Evolutionary conservation across 1,284 basidiomycete genomes (phyloP), one percentile per base, ranked within the genome.

Genomic region (Ganoderma sinense): DNA sequence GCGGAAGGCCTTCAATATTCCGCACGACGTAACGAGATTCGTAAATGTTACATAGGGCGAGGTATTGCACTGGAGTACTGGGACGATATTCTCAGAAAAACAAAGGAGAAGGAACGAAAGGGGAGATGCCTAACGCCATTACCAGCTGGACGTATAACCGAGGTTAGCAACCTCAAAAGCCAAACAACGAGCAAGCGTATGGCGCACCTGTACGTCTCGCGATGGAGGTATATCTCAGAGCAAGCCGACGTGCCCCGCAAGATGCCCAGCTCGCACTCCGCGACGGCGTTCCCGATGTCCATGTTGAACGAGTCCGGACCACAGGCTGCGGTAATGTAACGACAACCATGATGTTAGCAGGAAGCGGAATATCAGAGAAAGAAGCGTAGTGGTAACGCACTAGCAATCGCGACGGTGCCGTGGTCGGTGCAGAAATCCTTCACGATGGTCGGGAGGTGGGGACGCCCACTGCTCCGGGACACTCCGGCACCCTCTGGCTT

Each of bases 221-320:
- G 41, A 31, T 68, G 69, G n/a, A 68, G 14, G n/a, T 65, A 68
- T 5, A 70, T 56, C 60, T 70, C 69, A 18, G 63, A 67, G 65
- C 66, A 65, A 4, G 41, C 36, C n/a, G 63, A 61, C 43, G 45
- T 65, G 43, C 66, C 69, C 7, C 63, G 41, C 18, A 68, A 60
- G 40, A 84, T 80, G 3, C 72, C 66, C 4, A 78, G 70, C 72
- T 84, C 78, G 36, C 76, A 71, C 29, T 77, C 77, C 0, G 81
- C 80, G 0, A 83, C 82, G 1, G 80, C 79, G 62, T 80, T 82
- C 13, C 83, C 75, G 8, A 82, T 81, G 62, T 82, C 81, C 59
- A 75, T 78, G 26, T 79, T 71, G 69, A 84, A 79, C 8, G 75
- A 75, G 4, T 76, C 74, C 0, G 84, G 83, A 0, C 84, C 84